These are phyloP conservation scores for Collybia sordida DNA, from an alignment of 768 basidiomycete genomes.

Conservation along the genomic window DNA sequence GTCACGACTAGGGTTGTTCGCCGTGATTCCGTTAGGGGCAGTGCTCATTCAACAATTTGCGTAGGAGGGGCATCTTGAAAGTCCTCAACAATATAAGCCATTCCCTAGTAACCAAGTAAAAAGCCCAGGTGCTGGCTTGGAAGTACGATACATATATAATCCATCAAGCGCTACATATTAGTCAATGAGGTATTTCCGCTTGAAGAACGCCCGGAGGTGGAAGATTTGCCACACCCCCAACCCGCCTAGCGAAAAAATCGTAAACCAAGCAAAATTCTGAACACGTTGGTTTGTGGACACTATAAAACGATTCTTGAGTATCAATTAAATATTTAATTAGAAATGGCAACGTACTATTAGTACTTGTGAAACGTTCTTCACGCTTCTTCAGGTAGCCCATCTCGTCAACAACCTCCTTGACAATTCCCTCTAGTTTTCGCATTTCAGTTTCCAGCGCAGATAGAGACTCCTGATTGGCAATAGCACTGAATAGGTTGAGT, in stretches of 20 bases:
- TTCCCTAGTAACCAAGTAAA: neutral
- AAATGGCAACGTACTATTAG: slow-evolving; percentile 70
- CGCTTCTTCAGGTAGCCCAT: slow-evolving; percentile 86
- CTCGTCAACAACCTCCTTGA: slow-evolving; percentile 94
- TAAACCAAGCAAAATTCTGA: slow-evolving; percentile 91
- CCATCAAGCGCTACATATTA: slow-evolving; percentile 25
- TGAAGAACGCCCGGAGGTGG: slow-evolving; percentile 94
- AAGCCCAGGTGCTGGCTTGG: too few species aligned
- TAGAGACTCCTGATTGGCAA: slow-evolving; percentile 96
- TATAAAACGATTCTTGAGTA: slow-evolving; percentile 27
- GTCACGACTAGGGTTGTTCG: too few species aligned
- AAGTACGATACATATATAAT: too few species aligned
- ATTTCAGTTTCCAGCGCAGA: slow-evolving; percentile 97
- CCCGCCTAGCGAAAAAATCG: slow-evolving; percentile 71
- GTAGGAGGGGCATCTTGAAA: too few species aligned
- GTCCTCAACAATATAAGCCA: too few species aligned
- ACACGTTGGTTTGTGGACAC: slow-evolving; percentile 92
- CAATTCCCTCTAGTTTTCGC: slow-evolving; percentile 93
- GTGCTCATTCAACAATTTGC: too few species aligned
- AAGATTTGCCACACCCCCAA: slow-evolving; percentile 95
- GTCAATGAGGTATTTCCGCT: slow-evolving; percentile 92
- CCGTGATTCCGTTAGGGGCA: too few species aligned
- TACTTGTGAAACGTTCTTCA: slow-evolving; percentile 85
- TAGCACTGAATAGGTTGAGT: slow-evolving; percentile 62
- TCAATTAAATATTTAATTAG: neutral